Conservation (phyloP, 768 basidiomycete genomes). For the Mycena polygramma region DNA sequence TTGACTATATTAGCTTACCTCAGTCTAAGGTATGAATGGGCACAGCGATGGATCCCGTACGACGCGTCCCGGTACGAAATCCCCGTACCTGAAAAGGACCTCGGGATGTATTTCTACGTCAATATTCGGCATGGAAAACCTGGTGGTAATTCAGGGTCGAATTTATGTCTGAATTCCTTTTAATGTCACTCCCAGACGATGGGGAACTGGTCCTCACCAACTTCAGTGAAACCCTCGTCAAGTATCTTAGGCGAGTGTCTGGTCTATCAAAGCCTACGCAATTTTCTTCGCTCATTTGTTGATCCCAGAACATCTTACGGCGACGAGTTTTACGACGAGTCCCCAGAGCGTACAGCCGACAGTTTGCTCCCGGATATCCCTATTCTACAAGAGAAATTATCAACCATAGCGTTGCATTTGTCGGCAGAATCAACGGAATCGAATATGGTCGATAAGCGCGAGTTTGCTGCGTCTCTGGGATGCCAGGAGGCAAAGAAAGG, state of each 20-base stretch:
- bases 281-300: no score
- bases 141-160: conserved; percentile 12
- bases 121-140: conserved; percentile 25
- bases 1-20: background rate
- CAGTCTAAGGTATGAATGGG: background rate
- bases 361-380: conserved; percentile 26
- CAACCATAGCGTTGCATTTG: conserved; percentile 10
- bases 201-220: conserved; percentile 35
- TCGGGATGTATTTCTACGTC: conserved; percentile 41
- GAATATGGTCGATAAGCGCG: conserved; percentile 20
- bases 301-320: conserved; percentile 36
- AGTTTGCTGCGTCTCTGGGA: conserved; percentile 15
- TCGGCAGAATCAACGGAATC: conserved; percentile 9
- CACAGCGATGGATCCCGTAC: conserved; percentile 37
- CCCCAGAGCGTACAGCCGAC: conserved; percentile 20
- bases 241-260: conserved; percentile 34
- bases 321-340: conserved; percentile 33
- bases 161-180: conserved; percentile 2
- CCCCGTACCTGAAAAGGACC: conserved; percentile 29
- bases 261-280: no score
- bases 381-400: conserved; percentile 12
- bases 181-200: conserved; percentile 17
- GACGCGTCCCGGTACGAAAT: conserved; percentile 34
- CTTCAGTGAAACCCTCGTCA: conserved; percentile 39
- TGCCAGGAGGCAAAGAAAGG: conserved; percentile 28